A percentile compares a stretch with the other conserved stretches of the same genome.
Conservation (phyloP, 306 rosid genomes). For the Heteromeles arbutifolia region DNA sequence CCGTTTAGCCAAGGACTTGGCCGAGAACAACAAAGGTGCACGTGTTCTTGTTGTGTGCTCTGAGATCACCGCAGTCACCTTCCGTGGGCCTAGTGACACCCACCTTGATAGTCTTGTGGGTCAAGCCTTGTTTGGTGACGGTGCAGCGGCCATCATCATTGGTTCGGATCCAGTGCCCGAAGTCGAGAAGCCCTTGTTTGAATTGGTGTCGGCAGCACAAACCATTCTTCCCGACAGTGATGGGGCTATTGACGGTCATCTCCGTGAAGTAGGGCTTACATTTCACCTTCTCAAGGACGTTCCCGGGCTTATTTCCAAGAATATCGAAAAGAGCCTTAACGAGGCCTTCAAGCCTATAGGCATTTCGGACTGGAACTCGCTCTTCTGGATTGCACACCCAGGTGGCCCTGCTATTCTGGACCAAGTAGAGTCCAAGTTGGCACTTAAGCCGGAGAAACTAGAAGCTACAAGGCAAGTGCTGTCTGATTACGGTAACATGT, state of each 20-base stretch:
- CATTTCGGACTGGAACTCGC: slow-evolving; percentile 46
- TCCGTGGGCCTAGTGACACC: slow-evolving; percentile 45
- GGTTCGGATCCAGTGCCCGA: slow-evolving; percentile 50
- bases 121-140: slow-evolving; percentile 51
- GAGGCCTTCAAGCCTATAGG: slow-evolving; percentile 51
- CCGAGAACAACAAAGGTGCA: slow-evolving; percentile 49
- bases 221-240: slow-evolving; percentile 63
- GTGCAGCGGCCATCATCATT: slow-evolving; percentile 43
- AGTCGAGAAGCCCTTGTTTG: slow-evolving; percentile 49
- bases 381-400: slow-evolving; percentile 59
- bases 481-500: slow-evolving; percentile 64
- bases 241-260: slow-evolving; percentile 54
- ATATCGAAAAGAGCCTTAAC: slow-evolving; percentile 33
- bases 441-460: slow-evolving; percentile 40
- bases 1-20: slow-evolving; percentile 49
- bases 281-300: slow-evolving; percentile 53
- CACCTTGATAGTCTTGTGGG: slow-evolving; percentile 59
- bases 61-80: slow-evolving; percentile 44
- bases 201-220: slow-evolving; percentile 53
- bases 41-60: slow-evolving; percentile 54
- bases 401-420: slow-evolving; percentile 55
- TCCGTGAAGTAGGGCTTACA: slow-evolving; percentile 60
- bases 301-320: slow-evolving; percentile 47
- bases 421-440: slow-evolving; percentile 39
- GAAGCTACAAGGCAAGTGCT: slow-evolving; percentile 47